Base-by-base conservation (phyloP, 2,329 filamentous ascomycete species). In the Clarireedia homoeocarpa region DNA sequence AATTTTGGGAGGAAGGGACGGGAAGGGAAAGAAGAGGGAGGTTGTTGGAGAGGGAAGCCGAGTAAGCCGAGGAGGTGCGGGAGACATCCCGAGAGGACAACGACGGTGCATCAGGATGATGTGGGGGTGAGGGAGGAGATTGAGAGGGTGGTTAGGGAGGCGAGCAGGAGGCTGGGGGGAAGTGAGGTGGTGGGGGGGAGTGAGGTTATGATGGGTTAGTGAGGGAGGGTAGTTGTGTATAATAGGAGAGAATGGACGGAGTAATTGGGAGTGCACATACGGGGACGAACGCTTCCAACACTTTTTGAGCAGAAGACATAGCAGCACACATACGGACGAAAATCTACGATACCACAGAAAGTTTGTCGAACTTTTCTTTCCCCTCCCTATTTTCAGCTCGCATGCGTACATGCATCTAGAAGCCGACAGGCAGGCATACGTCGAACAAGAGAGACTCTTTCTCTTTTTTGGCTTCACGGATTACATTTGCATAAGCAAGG, bases 11-110 rank as follows among this genome's bases (percentile, higher is more conserved):
- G 71, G 17, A 70, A 69, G 9, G 79, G 81, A 46, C 17, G 14
- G 10, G 42, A 3, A 71, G 72, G 34, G 74, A 72, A 2, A 10
- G 75, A 77, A 6, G 76, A 74, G 65, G 66, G 72, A 24, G 77
- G 76, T 55, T 85, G 82, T 70, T 82, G 77, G 66, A 77, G 80
- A 68, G 80, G 77, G 65, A 83, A 79, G 50, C 82, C 82, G 15
- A 78, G 77, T 63, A 79, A 84, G 61, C 76, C 77, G 26, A 72
- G 74, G 56, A 74, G 79, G 26, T 85, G 82, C 63, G 82, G 82
- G 7, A 74, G 82, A 23, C 82, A 84, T 47, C 66, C 66, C 2
- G 53, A 65, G 24, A 60, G 66, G 42, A 67, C 66, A 23, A 66
- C 62, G 6, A 62, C 63, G 10, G 55, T 63, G 39, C 61, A 63